Percentiles rank a stretch among this genome's conserved stretches.
These are phyloP conservation scores for Aphanocladium album DNA, from an alignment of 2,329 filamentous ascomycete genomes.

Conservation along the genomic window DNA sequence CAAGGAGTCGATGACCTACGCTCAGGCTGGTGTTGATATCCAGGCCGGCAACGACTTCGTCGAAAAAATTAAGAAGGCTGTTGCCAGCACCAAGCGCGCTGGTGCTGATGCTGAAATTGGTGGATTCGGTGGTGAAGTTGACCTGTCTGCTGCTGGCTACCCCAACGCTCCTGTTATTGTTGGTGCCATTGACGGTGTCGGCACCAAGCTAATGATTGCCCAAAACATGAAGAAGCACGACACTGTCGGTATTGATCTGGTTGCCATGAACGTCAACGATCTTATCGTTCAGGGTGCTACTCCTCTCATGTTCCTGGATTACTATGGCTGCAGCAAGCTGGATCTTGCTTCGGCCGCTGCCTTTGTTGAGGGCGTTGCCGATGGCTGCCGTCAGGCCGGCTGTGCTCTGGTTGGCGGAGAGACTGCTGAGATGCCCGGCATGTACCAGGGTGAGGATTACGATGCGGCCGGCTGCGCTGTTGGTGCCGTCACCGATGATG, in stretches of 20 bases:
- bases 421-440: conserved; percentile 96
- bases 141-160: conserved; percentile 67
- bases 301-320: conserved; percentile 94
- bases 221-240: conserved; percentile 85
- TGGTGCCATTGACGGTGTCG: conserved; percentile 93
- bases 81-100: conserved; percentile 76
- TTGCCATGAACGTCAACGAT: conserved; percentile 99
- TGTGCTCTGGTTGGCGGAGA: conserved; percentile 95
- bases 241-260: conserved; percentile 92
- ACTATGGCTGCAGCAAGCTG: conserved; percentile 89
- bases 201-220: conserved; percentile 94
- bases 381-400: conserved; percentile 76
- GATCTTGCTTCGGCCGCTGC: conserved; percentile 70
- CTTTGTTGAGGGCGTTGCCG: conserved; percentile 89
- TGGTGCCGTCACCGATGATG: conserved; percentile 67
- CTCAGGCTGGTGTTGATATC: conserved; percentile 87
- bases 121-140: conserved; percentile 73
- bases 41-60: conserved; percentile 92
- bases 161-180: conserved; percentile 72
- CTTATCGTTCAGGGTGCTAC: conserved; percentile 93
- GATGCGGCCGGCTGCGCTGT: conserved; percentile 89
- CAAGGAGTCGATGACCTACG: conserved; percentile 72
- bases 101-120: conserved; percentile 92
- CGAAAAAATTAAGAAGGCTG: conserved; percentile 82
- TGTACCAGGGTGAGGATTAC: conserved; percentile 85